Evolutionary conservation across 805 yeast genomes (phyloP), one percentile per base, ranked within the genome.

Genomic region (Teunomyces stri): DNA sequence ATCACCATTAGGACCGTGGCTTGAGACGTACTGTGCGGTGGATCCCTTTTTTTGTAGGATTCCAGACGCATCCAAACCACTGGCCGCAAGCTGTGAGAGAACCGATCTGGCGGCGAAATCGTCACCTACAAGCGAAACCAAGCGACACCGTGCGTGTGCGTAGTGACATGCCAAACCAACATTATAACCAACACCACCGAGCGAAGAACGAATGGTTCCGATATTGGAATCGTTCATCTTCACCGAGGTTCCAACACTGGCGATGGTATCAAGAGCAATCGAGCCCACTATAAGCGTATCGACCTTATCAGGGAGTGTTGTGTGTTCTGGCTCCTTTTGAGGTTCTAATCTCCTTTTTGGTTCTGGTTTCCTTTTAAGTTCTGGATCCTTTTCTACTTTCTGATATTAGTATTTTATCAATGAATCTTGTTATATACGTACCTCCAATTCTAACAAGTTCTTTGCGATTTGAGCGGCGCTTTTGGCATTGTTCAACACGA

Each of bases 101-200:
- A 84, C 63, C 2, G 71, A 51, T 9, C 60, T 53, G 0, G 87
- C 89, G 3, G 79, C 70, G 7, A 66, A 47, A 51, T 86, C 92
- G n/a, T 72, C 58, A 2, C 88, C 89, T 5, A 88, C 71, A 4
- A 76, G 72, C 0, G 90, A 80, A 0, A 89, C 64, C 28, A 88
- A 71, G 18, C 77, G 66, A 1, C 69, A 54, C 43, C 51, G 60
- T n/a, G 44, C 34, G 5, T 48, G 33, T 5, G 54, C 50, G 49
- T 72, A 76, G 15, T 64, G 57, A 3, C 85, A 71, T 0, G 94
- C 92, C n/a, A 78, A 57, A 0, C 88, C 82, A 12, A 89, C 82
- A 56, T 90, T 89, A 61, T 78, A 83, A 0, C 89, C 97, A 2
- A 89, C 96, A 1, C 96, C 97, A 1, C 96, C 97, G 6, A 88